Evolutionary conservation across 345 rosid genomes (phyloP).

Genomic region (Bruguiera parviflora): DNA sequence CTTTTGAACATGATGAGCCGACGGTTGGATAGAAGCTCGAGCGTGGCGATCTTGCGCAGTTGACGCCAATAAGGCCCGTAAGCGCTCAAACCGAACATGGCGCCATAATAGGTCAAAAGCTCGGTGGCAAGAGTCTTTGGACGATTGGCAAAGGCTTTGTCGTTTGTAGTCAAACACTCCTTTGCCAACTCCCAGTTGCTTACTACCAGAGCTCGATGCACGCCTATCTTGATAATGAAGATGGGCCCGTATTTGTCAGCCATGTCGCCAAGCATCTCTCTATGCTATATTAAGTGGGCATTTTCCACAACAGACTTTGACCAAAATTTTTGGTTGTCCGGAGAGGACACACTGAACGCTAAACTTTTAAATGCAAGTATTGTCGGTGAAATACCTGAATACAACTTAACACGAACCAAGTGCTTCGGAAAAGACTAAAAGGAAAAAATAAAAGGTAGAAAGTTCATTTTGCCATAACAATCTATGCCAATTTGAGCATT

Average conservation of each 20-base stretch:
- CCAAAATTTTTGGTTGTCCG: too few species aligned
- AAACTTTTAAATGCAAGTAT: conserved; percentile 3
- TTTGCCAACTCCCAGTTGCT: conserved; percentile 4
- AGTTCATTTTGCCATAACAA: too few species aligned
- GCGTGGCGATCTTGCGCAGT: conserved; percentile 15
- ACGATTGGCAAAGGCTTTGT: conserved; percentile 9
- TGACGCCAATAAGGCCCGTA: conserved; percentile 21
- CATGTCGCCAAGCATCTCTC: too few species aligned
- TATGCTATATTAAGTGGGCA: too few species aligned
- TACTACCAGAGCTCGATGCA: conserved; percentile 12
- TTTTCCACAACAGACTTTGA: too few species aligned
- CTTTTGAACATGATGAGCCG: conserved; percentile 23
- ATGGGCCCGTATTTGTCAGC: too few species aligned
- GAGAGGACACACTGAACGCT: not conserved
- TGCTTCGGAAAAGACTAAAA: not conserved
- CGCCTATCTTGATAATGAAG: too few species aligned
- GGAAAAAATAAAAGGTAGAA: too few species aligned
- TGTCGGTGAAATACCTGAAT: conserved; percentile 10
- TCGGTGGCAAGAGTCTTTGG: conserved; percentile 4
- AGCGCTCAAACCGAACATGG: conserved; percentile 5
- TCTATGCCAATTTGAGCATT: conserved; percentile 11
- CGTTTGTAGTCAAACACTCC: conserved; percentile 7
- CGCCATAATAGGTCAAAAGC: conserved; percentile 8
- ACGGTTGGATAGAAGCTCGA: conserved; percentile 38
- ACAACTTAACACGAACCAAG: conserved; percentile 7